Evolutionary conservation across 1,284 basidiomycete species (phyloP), one percentile per base, ranked within the genome.

Genomic region (Moesziomyces sp.): DNA sequence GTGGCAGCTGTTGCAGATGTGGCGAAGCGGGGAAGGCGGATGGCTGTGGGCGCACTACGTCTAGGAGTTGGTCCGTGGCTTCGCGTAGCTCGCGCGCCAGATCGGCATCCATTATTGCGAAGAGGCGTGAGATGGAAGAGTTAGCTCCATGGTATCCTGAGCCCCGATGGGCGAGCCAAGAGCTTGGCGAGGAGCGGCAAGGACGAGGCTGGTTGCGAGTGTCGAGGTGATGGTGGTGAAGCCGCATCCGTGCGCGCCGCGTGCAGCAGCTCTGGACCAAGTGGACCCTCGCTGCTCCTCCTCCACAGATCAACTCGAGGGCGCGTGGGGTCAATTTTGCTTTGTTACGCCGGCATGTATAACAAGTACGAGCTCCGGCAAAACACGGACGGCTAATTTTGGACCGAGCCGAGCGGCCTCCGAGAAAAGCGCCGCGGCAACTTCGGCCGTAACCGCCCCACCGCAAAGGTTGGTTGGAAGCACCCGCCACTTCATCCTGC

Each of bases 51-150:
- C 55, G 50, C 28, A 40, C 49, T 50, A 74, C 56, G 46, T 75
- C 75, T 2, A 77, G 52, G 23, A 77, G 67, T 30, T 77, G 63
- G 30, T 64, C 46, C 19, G 75, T 68, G 9, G 75, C 75, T 60
- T 71, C 58, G n/a, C 59, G 67, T 3, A 77, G 55, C 46, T 77
- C 75, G 23, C 60, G 57, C 19, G 71, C 60, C n/a, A 77, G 52
- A 45, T 74, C 52, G 10, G 45, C 56, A 8, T 74, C 72, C 72
- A 70, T 74, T 23, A 42, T 61, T 51, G 54, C 38, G 21, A 30
- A 3, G 9, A 13, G 24, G 33, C 35, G 30, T 0, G n/a, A 7
- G 13, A 1, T 7, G 18, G 21, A 8, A 23, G 5, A 9, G n/a
- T 11, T 14, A 19, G 43, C 23, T 8, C 19, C 38, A 40, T 40